Evolutionary conservation across 2,329 filamentous ascomycete genomes (phyloP).

Genomic region (Trichoderma arundinaceum): DNA sequence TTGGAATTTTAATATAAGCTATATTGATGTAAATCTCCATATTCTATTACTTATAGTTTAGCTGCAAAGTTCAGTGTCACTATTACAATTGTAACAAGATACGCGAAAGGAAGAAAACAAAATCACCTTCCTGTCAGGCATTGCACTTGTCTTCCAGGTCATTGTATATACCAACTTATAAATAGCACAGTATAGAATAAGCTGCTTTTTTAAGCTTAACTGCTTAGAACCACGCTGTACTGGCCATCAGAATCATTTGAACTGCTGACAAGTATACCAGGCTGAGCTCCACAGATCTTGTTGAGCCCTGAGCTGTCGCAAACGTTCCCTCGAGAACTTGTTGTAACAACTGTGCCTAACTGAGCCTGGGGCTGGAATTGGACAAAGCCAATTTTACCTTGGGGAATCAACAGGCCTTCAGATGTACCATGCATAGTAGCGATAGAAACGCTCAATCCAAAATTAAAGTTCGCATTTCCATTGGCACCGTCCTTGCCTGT

Average conservation of each 20-base stretch:
- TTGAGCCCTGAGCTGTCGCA: conserved; percentile 22
- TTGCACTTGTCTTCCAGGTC: too few species aligned
- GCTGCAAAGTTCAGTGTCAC: too few species aligned
- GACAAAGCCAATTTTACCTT: conserved; percentile 27
- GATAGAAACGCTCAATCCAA: conserved; percentile 25
- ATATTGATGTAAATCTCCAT: too few species aligned
- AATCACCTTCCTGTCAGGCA: too few species aligned
- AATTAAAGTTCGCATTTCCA: conserved; percentile 22
- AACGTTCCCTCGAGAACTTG: conserved; percentile 11
- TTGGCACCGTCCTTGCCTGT: conserved; percentile 21
- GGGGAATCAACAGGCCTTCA: conserved; percentile 27
- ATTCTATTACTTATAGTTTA: too few species aligned
- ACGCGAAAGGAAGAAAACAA: too few species aligned
- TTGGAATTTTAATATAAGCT: too few species aligned
- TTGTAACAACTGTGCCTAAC: conserved; percentile 28
- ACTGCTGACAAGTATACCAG: conserved; percentile 26
- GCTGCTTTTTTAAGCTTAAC: too few species aligned
- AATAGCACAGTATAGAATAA: too few species aligned
- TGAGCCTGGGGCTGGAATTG: conserved; percentile 29
- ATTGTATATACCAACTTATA: too few species aligned
- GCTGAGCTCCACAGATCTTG: conserved; percentile 30
- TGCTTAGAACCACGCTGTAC: conserved; percentile 26
- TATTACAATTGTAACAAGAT: too few species aligned
- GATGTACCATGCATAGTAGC: conserved; percentile 22
- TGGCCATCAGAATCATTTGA: conserved; percentile 25